Conservation (phyloP, 306 rosid species). For the Vigna trinervia region DNA sequence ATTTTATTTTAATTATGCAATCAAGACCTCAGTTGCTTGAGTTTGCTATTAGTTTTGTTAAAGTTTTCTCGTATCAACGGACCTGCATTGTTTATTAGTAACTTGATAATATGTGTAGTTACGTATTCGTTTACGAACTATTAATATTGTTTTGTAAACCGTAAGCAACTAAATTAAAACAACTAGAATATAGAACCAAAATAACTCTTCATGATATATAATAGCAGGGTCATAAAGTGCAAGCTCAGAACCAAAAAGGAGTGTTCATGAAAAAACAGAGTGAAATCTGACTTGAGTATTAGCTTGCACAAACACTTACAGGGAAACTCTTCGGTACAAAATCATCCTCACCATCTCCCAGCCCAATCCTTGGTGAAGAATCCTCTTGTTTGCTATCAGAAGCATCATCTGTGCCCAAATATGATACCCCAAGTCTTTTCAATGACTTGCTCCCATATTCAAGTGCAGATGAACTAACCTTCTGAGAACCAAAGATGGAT, state of each 20-base stretch:
- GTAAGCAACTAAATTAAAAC: neutral
- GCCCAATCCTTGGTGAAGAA: conserved; percentile 32
- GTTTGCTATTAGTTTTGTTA: conserved; percentile 3
- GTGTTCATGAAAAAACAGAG: neutral
- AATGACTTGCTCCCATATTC: conserved; percentile 53
- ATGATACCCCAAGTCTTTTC: conserved; percentile 53
- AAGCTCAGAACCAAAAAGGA: neutral
- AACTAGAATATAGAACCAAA: conserved; percentile 21
- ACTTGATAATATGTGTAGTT: neutral
- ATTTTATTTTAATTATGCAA: conserved; percentile 35
- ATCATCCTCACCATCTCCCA: conserved; percentile 43
- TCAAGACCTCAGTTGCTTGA: conserved; percentile 11
- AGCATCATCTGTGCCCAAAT: conserved; percentile 53
- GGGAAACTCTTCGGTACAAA: conserved; percentile 48
- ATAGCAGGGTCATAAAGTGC: neutral
- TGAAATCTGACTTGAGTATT: neutral
- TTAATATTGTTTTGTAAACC: neutral
- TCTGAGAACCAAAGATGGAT: conserved; percentile 47
- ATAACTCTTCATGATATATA: neutral
- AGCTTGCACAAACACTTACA: conserved; percentile 40
- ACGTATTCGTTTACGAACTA: neutral
- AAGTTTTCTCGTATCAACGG: neutral
- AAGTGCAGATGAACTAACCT: conserved; percentile 43
- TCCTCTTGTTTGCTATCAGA: conserved; percentile 47
- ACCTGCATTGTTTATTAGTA: conserved; percentile 19